Conservation (phyloP, 2,329 filamentous ascomycete species). For the Hypoxylon sp. region DNA sequence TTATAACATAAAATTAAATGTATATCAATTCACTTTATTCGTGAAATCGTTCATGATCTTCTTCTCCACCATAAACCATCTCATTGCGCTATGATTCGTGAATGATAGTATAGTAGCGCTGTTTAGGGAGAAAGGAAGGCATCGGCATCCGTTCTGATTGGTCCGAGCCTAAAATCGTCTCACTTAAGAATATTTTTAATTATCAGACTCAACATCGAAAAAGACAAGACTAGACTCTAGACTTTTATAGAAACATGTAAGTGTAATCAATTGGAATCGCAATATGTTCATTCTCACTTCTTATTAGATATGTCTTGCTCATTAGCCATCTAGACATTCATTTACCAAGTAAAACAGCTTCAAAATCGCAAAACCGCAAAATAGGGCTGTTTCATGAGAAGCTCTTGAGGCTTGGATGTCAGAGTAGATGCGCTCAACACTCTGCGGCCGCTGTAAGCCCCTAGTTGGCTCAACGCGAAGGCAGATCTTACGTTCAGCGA, state of each 20-base stretch:
- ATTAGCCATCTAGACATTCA: slow-evolving; percentile 2
- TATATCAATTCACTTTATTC: slow-evolving; percentile 33
- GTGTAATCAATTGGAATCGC: neutral
- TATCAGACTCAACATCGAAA: slow-evolving; percentile 17
- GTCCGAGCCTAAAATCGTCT: slow-evolving; percentile 41
- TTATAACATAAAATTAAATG: slow-evolving; percentile 43
- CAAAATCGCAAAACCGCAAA: neutral
- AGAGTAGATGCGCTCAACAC: slow-evolving; percentile 42
- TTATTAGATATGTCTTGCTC: slow-evolving; percentile 4
- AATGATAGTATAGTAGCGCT: neutral
- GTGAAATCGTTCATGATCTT: neutral
- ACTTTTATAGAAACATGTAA: neutral
- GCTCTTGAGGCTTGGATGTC: slow-evolving; percentile 1
- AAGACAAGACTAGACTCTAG: neutral
- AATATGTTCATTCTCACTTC: neutral
- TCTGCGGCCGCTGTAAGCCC: slow-evolving; percentile 45
- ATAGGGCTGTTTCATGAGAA: neutral
- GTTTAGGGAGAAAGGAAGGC: neutral
- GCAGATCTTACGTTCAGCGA: slow-evolving; percentile 12
- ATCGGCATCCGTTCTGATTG: slow-evolving; percentile 35
- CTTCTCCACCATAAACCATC: neutral
- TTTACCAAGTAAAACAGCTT: neutral
- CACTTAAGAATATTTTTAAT: slow-evolving; percentile 45
- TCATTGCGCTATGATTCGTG: neutral
- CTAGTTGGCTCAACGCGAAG: slow-evolving; percentile 34